Conservation (phyloP, 805 yeast genomes). For the Saturnispora diversa region DNA sequence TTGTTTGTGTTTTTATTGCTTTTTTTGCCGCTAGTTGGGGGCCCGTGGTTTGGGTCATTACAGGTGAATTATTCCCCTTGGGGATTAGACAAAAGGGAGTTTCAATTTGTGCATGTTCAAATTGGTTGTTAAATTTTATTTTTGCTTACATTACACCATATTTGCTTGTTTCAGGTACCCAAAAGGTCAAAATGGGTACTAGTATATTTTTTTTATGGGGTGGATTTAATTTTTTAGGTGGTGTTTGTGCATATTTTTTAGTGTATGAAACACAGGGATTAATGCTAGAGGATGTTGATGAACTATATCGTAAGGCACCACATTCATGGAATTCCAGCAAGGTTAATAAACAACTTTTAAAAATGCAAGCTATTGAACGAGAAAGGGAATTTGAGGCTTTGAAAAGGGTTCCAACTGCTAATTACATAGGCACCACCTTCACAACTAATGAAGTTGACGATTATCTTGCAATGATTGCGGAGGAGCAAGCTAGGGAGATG, state of each 20-base stretch:
- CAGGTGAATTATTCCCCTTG: constrained; percentile 59
- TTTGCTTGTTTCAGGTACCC: constrained; percentile 57
- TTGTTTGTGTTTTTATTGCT: constrained; percentile 67
- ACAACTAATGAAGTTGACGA: constrained; percentile 7
- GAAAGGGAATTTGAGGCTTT: background rate
- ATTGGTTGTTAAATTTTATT: constrained; percentile 71
- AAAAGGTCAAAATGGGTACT: constrained; percentile 62
- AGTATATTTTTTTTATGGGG: constrained; percentile 80
- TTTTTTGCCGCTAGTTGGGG: constrained; percentile 81
- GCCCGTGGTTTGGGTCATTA: constrained; percentile 68
- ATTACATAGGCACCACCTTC: too few species aligned
- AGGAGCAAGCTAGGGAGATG: constrained; percentile 3
- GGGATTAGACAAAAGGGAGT: constrained; percentile 73
- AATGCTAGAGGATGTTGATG: constrained; percentile 75
- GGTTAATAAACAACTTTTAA: constrained; percentile 5
- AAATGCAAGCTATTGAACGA: background rate
- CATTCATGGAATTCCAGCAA: constrained; percentile 42
- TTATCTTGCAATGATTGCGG: constrained; percentile 8
- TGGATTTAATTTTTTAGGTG: constrained; percentile 51
- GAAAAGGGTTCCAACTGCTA: too few species aligned
- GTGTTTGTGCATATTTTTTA: constrained; percentile 52
- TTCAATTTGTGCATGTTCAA: constrained; percentile 66
- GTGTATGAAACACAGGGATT: constrained; percentile 78
- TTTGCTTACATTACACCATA: constrained; percentile 74
- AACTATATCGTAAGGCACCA: constrained; percentile 53